These are phyloP conservation scores for Psilocybe cubensis DNA, from an alignment of 768 basidiomycete species.

Conservation along the genomic window DNA sequence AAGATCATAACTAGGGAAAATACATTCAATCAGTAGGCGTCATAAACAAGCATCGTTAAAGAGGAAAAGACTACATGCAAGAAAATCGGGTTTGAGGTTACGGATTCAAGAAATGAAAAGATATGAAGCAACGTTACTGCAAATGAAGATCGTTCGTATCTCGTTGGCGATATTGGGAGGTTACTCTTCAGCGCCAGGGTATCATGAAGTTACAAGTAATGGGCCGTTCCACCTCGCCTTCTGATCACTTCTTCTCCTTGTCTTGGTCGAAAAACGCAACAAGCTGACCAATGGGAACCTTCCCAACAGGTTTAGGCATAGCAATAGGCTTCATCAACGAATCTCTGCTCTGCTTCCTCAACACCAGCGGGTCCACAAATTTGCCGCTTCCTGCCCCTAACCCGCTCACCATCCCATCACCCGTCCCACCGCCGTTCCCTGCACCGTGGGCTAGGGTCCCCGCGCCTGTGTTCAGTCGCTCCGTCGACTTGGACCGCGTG, in stretches of 20 bases:
- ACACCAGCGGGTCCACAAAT: slow-evolving; percentile 79
- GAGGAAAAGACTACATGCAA: background rate
- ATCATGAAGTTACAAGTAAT: too few relatives aligned
- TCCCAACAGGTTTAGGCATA: slow-evolving; percentile 51
- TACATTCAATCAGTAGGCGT: background rate
- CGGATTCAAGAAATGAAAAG: background rate
- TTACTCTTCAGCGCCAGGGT: too few relatives aligned
- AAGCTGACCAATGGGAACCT: slow-evolving; percentile 75
- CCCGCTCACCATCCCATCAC: slow-evolving; percentile 29
- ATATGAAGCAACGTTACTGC: background rate
- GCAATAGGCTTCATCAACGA: slow-evolving; percentile 33
- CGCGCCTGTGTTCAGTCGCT: slow-evolving; percentile 29
- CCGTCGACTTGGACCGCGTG: slow-evolving; percentile 45
- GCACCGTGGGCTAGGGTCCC: background rate
- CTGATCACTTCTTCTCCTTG: slow-evolving; percentile 31
- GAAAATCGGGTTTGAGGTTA: background rate
- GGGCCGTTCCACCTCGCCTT: background rate
- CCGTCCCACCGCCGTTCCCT: slow-evolving; percentile 19
- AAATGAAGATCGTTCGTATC: background rate
- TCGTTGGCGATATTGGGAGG: too few relatives aligned
- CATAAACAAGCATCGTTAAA: background rate
- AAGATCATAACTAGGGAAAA: background rate
- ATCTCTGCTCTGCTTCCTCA: slow-evolving; percentile 61
- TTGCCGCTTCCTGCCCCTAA: slow-evolving; percentile 40
- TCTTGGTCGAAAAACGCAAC: slow-evolving; percentile 84